Evolutionary conservation across 176 grass and related monocot genomes (phyloP).

Genomic region (Poa annua): DNA sequence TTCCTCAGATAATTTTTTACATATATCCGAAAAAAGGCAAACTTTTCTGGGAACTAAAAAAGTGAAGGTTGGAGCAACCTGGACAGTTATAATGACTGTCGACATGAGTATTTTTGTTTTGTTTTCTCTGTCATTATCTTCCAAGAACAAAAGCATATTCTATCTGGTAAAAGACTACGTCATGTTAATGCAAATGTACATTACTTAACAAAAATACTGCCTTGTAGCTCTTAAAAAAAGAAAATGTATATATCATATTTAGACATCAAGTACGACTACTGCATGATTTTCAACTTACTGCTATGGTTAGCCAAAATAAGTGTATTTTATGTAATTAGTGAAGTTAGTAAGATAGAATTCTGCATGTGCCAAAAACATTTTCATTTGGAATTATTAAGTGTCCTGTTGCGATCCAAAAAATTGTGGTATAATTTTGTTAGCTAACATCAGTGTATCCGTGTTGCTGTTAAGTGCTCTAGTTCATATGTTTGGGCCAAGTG

Average conservation of each 20-base stretch:
- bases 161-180: not conserved
- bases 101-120: not conserved
- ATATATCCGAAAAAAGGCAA: not conserved
- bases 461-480: too few relatives aligned
- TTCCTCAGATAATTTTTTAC: not conserved
- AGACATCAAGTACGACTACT: not conserved
- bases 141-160: conserved; percentile 3
- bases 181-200: conserved; percentile 6
- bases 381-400: too few relatives aligned
- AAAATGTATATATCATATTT: not conserved
- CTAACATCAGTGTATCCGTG: too few relatives aligned
- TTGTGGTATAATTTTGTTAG: too few relatives aligned
- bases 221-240: conserved; percentile 10
- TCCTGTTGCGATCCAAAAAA: too few relatives aligned
- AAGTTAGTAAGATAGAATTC: too few relatives aligned
- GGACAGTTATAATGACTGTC: not conserved
- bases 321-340: too few relatives aligned
- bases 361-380: too few relatives aligned
- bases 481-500: too few relatives aligned
- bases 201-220: not conserved
- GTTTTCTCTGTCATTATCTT: not conserved
- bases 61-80: not conserved
- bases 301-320: not conserved
- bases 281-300: not conserved
- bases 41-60: conserved; percentile 2